phyloP scores from a whole-genome alignment of 2,329 filamentous ascomycete species.

The Diaporthe velutina region DNA sequence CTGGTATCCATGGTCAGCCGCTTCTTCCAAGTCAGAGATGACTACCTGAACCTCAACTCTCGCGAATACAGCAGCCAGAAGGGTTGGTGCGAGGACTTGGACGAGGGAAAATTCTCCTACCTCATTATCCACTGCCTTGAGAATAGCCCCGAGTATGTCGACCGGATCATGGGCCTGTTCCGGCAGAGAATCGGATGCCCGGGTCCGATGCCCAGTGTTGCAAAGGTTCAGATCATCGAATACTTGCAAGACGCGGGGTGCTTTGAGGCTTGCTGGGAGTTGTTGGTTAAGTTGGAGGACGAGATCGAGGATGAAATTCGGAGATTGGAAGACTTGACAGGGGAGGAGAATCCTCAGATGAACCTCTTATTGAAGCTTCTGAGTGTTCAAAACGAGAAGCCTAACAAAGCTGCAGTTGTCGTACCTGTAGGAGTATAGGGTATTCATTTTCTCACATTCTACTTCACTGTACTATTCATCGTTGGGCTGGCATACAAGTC shows the following conservation, averaged over 20 bases:
- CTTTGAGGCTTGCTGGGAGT: conserved; percentile 15
- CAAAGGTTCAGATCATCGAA: conserved; percentile 6
- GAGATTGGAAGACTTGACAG: neutral
- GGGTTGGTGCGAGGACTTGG: conserved; percentile 20
- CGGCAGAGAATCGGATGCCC: conserved; percentile 1
- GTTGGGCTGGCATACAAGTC: neutral
- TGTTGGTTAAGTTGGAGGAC: neutral
- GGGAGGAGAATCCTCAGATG: conserved; percentile 11
- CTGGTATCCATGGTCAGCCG: conserved; percentile 4
- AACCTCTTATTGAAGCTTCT: conserved; percentile 15
- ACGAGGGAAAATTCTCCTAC: conserved; percentile 21
- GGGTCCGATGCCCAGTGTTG: neutral
- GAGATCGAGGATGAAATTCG: neutral
- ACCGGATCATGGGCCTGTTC: conserved; percentile 23
- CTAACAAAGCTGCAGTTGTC: neutral
- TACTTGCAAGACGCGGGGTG: conserved; percentile 1
- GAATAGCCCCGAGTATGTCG: neutral
- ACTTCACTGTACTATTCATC: neutral
- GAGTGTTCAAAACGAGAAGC: neutral
- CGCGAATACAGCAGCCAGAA: neutral
- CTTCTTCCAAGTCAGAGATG: conserved; percentile 24
- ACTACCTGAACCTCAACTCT: conserved; percentile 25
- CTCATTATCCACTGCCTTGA: conserved; percentile 8
- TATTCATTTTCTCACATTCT: neutral
- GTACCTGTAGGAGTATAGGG: neutral